Base-by-base conservation (phyloP, 176 grass and related monocot genomes). In the Lolium rigidum region DNA sequence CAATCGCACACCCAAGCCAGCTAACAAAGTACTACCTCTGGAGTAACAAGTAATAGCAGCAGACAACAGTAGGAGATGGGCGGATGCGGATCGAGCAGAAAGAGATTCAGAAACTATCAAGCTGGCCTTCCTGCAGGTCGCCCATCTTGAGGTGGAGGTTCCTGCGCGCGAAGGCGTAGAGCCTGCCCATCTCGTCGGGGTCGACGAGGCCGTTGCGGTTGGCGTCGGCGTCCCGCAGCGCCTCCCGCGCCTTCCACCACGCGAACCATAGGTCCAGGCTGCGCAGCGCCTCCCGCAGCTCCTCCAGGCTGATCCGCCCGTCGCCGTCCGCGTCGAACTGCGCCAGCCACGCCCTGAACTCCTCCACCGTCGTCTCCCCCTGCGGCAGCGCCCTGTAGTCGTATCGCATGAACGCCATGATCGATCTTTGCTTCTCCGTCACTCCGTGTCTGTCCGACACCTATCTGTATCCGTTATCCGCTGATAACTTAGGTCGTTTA, bases 341-440 rank as follows among this genome's bases (percentile, higher is more conserved):
- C 85, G 63, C 85, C 90, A 95, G 88, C 93, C 93, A 95, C 50
- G 86, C 88, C 80, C 83, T 76, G 86, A 95, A 93, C 90, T 95
- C 93, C 60, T 69, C 90, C 63, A 41, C 86, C 50, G 90, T 93
- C 88, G 88, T 62, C 90, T 95, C 93, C 41, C 80, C 86, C 83
- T 90, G 88, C 56, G 88, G 82, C 83, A 95, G 83, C 69, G 77
- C 86, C 18, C 85, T 57, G 67, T 83, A 82, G 2, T 78, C 68
- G 79, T 90, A 51, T 55, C 83, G 28, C 56, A 81, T 68, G 80
- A 95, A 90, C 63, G 93, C 93, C 93, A 95, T 94, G 4, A 14
- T 15, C 4, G 46, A 35, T 35, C 1, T 35, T 35, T 35, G 31
- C 31, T 35, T 35, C n/a, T n/a, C n/a, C n/a, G n/a, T n/a, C n/a